Conservation (phyloP, 331 rosid genomes). For the Erythrophleum ivorense region DNA sequence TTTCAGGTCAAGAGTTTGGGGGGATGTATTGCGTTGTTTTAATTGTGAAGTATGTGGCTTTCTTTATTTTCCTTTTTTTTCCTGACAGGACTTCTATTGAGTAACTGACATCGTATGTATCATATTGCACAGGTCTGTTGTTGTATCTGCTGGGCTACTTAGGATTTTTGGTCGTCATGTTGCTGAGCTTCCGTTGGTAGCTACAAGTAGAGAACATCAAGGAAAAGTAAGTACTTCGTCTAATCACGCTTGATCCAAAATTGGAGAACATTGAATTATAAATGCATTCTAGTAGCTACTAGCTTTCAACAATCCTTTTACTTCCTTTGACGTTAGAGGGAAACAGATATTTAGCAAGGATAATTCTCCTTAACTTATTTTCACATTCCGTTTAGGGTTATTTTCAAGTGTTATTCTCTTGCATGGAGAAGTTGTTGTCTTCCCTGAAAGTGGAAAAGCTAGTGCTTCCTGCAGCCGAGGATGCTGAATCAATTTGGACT, state of each 20-base stretch:
- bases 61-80: constrained; percentile 24
- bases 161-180: constrained; percentile 89
- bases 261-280: background rate
- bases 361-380: constrained; percentile 32
- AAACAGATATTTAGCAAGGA: background rate
- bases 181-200: constrained; percentile 97
- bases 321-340: constrained; percentile 20
- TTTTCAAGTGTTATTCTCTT: constrained; percentile 87
- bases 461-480: constrained; percentile 99
- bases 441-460: constrained; percentile 87
- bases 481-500: constrained; percentile 97
- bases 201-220: constrained; percentile 94
- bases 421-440: constrained; percentile 80
- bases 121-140: constrained; percentile 71
- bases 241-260: background rate
- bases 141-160: constrained; percentile 94
- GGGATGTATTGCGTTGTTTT: constrained; percentile 99
- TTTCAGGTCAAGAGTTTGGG: constrained; percentile 98
- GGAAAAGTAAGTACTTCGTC: constrained; percentile 71
- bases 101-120: constrained; percentile 26
- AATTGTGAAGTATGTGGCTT: constrained; percentile 75
- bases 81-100: constrained; percentile 10
- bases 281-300: constrained; percentile 10
- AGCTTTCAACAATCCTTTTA: constrained; percentile 8
- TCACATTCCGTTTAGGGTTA: constrained; percentile 65